Evolutionary conservation across 352 stramenopile species (phyloP), one percentile per base, ranked within the genome.

Genomic region (Phytophthora pluvialis): DNA sequence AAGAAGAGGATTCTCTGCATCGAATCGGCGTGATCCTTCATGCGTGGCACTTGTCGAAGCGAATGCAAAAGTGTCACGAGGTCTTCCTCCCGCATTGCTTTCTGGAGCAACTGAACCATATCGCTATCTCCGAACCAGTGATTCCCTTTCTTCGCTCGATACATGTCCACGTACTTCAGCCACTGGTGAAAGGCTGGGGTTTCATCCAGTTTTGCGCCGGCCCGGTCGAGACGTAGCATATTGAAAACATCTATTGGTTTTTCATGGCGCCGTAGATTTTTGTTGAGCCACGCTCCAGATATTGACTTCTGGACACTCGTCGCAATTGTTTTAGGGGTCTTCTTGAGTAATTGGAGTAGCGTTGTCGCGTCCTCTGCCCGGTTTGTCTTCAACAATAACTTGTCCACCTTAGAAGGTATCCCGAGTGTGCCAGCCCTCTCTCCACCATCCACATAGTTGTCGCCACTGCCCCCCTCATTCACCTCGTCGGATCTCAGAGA

Each of bases 21-120:
- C 13, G 11, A 5, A 4, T 62, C 42, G 32, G 42, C 54, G 13
- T n/a, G 25, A 13, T 28, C 5, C 42, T 50, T 53, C 21, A 49
- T 61, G 2, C 3, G 18, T 1, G 40, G 40, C n/a, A 33, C 16
- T 33, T 26, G 28, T 13, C 39, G 9, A 28, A 61, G 29, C 8
- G 42, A 61, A 8, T 61, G 53, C 13, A 53, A 31, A 15, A 61
- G 13, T 9, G 18, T 4, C n/a, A 61, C 31, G 7, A 61, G 2
- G n/a, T 51, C 25, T 13, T 51, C 44, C 1, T 51, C 44, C 0
- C 26, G 44, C 44, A 51, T 51, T 25, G 44, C 26, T 5, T 38
- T 38, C 6, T 21, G 44, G 25, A 51, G 10, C 16, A 51, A 38
- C 13, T 6, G 13, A 4, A 51, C 2, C 44, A 51, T 51, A 5